Evolutionary conservation across 2,329 filamentous ascomycete genomes (phyloP).

Genomic region (Apiospora saccharicola): DNA sequence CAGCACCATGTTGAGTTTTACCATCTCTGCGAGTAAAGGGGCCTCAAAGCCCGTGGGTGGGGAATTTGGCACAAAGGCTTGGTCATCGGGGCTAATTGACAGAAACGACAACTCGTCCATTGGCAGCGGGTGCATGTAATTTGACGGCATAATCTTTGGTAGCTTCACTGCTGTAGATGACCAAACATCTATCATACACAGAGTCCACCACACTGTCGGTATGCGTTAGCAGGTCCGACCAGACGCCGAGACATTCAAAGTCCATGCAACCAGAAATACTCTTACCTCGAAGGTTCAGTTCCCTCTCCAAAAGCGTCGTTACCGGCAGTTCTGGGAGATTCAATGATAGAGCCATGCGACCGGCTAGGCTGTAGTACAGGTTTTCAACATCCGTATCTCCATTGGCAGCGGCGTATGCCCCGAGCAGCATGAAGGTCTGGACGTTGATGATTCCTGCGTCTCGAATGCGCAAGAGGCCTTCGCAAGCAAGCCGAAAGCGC

Average conservation of each 20-base stretch:
- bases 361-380: slow-evolving; percentile 48
- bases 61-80: background rate
- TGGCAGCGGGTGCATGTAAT: slow-evolving; percentile 42
- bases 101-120: slow-evolving; percentile 47
- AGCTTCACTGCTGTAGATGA: slow-evolving; percentile 45
- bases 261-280: background rate
- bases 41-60: slow-evolving; percentile 27
- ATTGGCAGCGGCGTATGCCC: slow-evolving; percentile 43
- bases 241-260: background rate
- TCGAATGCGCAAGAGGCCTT: slow-evolving; percentile 43
- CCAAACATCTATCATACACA: slow-evolving; percentile 52
- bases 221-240: background rate
- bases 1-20: slow-evolving; percentile 48
- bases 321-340: slow-evolving; percentile 44
- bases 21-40: slow-evolving; percentile 47
- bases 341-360: slow-evolving; percentile 45
- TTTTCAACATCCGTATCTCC: slow-evolving; percentile 46
- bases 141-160: slow-evolving; percentile 41
- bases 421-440: slow-evolving; percentile 50
- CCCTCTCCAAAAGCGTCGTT: slow-evolving; percentile 41
- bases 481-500: slow-evolving; percentile 33
- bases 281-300: slow-evolving; percentile 44
- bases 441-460: slow-evolving; percentile 47
- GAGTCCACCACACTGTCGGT: slow-evolving; percentile 46
- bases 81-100: slow-evolving; percentile 28